These are phyloP conservation scores for Podaxis sp. DNA, from an alignment of 768 basidiomycete genomes.

Conservation along the genomic window DNA sequence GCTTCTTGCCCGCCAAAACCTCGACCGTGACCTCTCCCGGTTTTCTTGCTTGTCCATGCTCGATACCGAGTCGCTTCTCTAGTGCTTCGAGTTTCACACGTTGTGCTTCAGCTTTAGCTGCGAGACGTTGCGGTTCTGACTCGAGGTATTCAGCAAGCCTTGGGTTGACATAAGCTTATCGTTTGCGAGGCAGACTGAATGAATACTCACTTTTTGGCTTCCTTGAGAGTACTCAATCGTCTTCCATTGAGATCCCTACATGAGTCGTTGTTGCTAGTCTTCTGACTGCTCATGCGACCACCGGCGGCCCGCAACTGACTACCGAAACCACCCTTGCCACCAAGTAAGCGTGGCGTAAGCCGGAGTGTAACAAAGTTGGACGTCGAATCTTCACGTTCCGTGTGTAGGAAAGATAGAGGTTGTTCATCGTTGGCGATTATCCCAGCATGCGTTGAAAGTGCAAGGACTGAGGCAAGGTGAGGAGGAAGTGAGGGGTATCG, in stretches of 20 bases:
- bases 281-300: slow-evolving; percentile 95
- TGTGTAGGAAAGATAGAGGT: slow-evolving; percentile 27
- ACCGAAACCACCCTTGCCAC: slow-evolving; percentile 98
- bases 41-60: slow-evolving; percentile 27
- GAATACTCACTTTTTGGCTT: slow-evolving; percentile 83
- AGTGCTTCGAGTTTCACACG: slow-evolving; percentile 82
- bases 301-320: slow-evolving; percentile 95
- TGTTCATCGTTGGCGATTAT: slow-evolving; percentile 27
- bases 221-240: slow-evolving; percentile 90
- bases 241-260: slow-evolving; percentile 91
- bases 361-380: slow-evolving; percentile 60
- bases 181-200: background rate
- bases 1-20: slow-evolving; percentile 71
- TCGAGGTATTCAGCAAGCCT: slow-evolving; percentile 88
- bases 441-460: slow-evolving; percentile 40
- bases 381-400: slow-evolving; percentile 18
- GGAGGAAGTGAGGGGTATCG: slow-evolving; percentile 37
- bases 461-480: slow-evolving; percentile 27
- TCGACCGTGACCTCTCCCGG: slow-evolving; percentile 37
- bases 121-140: slow-evolving; percentile 76
- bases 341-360: slow-evolving; percentile 70
- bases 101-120: slow-evolving; percentile 74
- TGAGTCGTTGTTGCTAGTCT: slow-evolving; percentile 93
- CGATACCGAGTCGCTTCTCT: slow-evolving; percentile 82
- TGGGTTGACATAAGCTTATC: background rate